phyloP scores from a whole-genome alignment of 2,329 filamentous ascomycete species.

The Neurospora crassa region DNA sequence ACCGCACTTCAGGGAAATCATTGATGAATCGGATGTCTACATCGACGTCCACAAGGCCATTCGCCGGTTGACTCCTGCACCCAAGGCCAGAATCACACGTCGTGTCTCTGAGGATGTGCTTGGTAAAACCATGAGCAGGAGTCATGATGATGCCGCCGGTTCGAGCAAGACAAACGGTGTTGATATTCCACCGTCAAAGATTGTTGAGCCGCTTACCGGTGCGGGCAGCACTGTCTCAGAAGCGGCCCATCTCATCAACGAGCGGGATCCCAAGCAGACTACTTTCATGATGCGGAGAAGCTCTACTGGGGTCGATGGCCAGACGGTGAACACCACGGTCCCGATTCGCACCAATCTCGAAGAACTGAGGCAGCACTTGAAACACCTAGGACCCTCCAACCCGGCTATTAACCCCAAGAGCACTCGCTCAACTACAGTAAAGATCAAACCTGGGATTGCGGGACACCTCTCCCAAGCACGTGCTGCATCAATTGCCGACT shows the following conservation, averaged over 20 bases:
- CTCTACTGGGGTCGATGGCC: slow-evolving; percentile 45
- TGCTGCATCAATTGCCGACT: slow-evolving; percentile 15
- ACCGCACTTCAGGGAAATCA: slow-evolving; percentile 66
- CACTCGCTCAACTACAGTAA: slow-evolving; percentile 53
- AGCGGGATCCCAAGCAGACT: slow-evolving; percentile 36
- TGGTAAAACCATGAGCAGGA: slow-evolving; percentile 17
- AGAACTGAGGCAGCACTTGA: slow-evolving; percentile 54
- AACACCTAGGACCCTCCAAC: slow-evolving; percentile 58
- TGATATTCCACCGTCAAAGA: slow-evolving; percentile 20
- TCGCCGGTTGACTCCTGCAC: slow-evolving; percentile 74
- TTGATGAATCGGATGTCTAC: slow-evolving; percentile 97
- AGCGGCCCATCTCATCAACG: slow-evolving; percentile 27
- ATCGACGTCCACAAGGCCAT: slow-evolving; percentile 98
- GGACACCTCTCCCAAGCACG: slow-evolving; percentile 11
- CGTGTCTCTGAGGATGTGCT: slow-evolving; percentile 25
- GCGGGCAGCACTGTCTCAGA: slow-evolving; percentile 28
- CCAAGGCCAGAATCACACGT: slow-evolving; percentile 53
- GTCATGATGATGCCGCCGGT: slow-evolving; percentile 18
- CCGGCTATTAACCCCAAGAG: slow-evolving; percentile 54
- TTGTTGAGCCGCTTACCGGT: slow-evolving; percentile 21
- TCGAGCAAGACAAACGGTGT: slow-evolving; percentile 13
- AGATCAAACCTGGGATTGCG: slow-evolving; percentile 46
- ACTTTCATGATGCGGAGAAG: slow-evolving; percentile 51
- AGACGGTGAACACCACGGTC: slow-evolving; percentile 35
- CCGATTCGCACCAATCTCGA: slow-evolving; percentile 51